Evolutionary conservation across 1,284 basidiomycete genomes (phyloP), one percentile per base, ranked within the genome.

Genomic region (Microbotryum lychnidis-dioicae): DNA sequence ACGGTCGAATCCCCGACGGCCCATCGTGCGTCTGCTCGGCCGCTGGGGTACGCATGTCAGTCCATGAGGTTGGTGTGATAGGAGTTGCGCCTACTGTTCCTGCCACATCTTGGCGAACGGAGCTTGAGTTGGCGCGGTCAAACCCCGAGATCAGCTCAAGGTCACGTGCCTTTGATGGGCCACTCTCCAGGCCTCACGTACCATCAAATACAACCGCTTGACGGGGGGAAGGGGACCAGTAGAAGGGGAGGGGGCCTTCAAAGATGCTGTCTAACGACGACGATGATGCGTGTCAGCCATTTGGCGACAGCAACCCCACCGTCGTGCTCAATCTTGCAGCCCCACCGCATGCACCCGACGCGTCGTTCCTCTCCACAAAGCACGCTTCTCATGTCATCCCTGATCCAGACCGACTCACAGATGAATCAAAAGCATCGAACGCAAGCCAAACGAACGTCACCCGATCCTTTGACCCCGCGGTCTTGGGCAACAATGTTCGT

Each of bases 381-480:
- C 37, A 16, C 37, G 16, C 37, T 4, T 14, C 37, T 16, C 12
- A 16, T 16, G 12, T 1, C 37, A 3, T 42, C 16, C 37, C 10
- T 10, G 10, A 42, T 42, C 16, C 21, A 6, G 33, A 20, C 33
- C 33, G 23, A 27, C 56, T 20, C 10, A 61, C 59, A 87, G 87
- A 72, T 89, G 88, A 61, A 87, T 87, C 71, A 88, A 78, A 2
- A n/a, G 82, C 85, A 71, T 89, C 85, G 67, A 88, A 89, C 12
- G 83, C 80, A 42, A 69, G 77, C 85, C 86, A 87, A 54, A 87
- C 80, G 75, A 87, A 89, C 5, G 84, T 83, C 62, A 79, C 80
- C 58, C 77, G 78, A 71, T 87, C 86, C 67, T 82, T 81, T 7
- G 37, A 14, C 14, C 37, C 37, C 37, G 37, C 37, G 14, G 10